Percentiles rank a stretch among this genome's conserved stretches.
Conservation (phyloP, 257 asterid species). For the Pogostemon cablin region DNA sequence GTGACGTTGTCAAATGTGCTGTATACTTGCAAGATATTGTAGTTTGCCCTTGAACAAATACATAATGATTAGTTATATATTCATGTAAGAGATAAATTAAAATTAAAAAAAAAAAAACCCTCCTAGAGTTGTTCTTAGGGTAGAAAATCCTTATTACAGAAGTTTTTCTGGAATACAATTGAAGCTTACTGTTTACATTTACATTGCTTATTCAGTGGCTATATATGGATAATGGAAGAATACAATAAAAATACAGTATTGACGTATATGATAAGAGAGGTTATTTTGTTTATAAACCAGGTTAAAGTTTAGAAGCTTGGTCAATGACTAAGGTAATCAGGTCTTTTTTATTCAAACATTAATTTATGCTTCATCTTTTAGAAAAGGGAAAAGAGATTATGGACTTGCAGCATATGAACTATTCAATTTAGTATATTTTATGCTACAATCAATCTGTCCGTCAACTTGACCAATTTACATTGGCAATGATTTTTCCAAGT, state of each 20-base stretch:
- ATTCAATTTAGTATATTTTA: conserved; percentile 3
- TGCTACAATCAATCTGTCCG: conserved; percentile 8
- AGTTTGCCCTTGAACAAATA: not conserved
- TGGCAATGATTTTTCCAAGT: conserved; percentile 11
- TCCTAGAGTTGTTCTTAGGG: conserved; percentile 1
- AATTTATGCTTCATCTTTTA: not conserved
- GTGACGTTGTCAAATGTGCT: not conserved
- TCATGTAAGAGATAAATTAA: not conserved
- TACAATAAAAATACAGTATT: conserved; percentile 11
- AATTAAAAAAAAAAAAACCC: not conserved
- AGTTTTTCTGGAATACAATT: not conserved
- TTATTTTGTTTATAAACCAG: not conserved
- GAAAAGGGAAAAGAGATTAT: conserved; percentile 4
- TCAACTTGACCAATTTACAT: conserved; percentile 19
- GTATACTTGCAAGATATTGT: conserved; percentile 14
- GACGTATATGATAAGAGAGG: conserved; percentile 2
- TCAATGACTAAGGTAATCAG: conserved; percentile 15
- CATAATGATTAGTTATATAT: not conserved
- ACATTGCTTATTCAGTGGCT: conserved; percentile 8
- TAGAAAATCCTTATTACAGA: not conserved
- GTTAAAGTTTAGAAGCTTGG: conserved; percentile 21
- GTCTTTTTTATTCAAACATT: not conserved
- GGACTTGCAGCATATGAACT: not conserved
- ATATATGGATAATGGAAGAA: not conserved
- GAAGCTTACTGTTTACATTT: conserved; percentile 2